Base-by-base conservation (phyloP, 352 stramenopile genomes). In the Phytophthora fragariae region DNA sequence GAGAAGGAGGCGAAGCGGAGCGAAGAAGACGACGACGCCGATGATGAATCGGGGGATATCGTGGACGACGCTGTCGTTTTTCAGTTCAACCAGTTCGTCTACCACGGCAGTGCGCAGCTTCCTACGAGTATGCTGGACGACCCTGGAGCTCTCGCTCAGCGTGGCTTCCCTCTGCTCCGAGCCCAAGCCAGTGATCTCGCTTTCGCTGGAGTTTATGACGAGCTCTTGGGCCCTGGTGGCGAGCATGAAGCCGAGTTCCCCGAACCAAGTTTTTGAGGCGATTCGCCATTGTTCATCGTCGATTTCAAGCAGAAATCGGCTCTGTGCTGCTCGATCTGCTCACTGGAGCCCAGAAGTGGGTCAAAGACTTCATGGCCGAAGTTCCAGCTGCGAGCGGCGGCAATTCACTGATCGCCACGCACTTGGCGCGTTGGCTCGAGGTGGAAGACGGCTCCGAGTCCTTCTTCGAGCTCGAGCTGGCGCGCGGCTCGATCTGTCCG, bases 1-100 rank as follows among this genome's bases (percentile, higher is more conserved):
- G 27, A 46, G 7, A 66, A 49, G 12, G 64, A 53, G 4, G 60
- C 47, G 8, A 68, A 72, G 47, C 39, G 50, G 27, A 41, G 12
- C 14, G 55, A 76, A 3, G 66, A 66, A 14, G 72, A 84, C 2
- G 67, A 68, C 24, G 72, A 77, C 10, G 63, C 65, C 5, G 63
- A 78, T n/a, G 61, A 69, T 61, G 50, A 76, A n/a, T 69, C 70
- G 27, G 70, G 64, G 1, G 70, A 71, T 27, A 5, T 81, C 17
- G 53, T 78, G 3, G 62, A 75, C 8, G 72, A 81, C 15, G 68
- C 73, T 14, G 85, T 90, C 0, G 73, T 92, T 1, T 92, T 92
- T 62, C 82, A 89, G 54, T 90, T 92, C 72, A 88, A 90, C 56
- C 62, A 90, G 62, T 91, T 81, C 65, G 66, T 88, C 2, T 92